phyloP scores from a whole-genome alignment of 495 filamentous ascomycete genomes.

The Hypoxylon fragiforme region DNA sequence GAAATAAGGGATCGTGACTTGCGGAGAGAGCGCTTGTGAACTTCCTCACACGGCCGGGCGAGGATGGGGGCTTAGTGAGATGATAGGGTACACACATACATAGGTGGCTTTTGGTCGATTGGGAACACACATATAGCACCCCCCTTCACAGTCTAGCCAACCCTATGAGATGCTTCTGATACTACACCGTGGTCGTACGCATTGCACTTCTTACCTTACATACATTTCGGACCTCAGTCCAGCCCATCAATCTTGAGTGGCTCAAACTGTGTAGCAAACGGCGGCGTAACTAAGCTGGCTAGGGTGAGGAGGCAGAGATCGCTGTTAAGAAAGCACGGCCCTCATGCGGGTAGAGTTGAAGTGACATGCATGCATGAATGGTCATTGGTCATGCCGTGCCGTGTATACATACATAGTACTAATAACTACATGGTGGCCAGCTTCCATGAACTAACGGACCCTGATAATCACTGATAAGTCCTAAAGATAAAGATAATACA shows the following conservation, averaged over 20 bases:
- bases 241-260: no score
- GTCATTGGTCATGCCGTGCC: constrained; percentile 18
- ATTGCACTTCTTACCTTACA: constrained; percentile 14
- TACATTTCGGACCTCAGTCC: constrained; percentile 23
- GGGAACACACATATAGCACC: constrained; percentile 17
- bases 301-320: constrained; percentile 22
- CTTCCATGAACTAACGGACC: no score
- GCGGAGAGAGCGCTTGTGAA: constrained; percentile 16
- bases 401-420: constrained; percentile 22
- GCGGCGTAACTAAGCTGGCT: constrained; percentile 13
- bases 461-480: not conserved
- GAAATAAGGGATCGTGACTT: constrained; percentile 9
- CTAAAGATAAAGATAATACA: no score
- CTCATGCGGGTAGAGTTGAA: constrained; percentile 30
- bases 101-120: constrained; percentile 6
- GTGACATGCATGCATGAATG: constrained; percentile 32
- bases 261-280: not conserved
- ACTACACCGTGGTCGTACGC: constrained; percentile 24
- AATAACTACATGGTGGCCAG: no score
- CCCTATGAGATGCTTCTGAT: constrained; percentile 15
- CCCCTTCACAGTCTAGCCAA: constrained; percentile 14
- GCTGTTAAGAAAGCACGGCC: constrained; percentile 27
- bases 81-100: constrained; percentile 28
- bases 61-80: constrained; percentile 33
- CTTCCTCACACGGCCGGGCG: constrained; percentile 5